A percentile compares a stretch with the other conserved stretches of the same genome.
Conservation (phyloP, 2,329 filamentous ascomycete genomes). For the Aspergillus transmontanensis region DNA sequence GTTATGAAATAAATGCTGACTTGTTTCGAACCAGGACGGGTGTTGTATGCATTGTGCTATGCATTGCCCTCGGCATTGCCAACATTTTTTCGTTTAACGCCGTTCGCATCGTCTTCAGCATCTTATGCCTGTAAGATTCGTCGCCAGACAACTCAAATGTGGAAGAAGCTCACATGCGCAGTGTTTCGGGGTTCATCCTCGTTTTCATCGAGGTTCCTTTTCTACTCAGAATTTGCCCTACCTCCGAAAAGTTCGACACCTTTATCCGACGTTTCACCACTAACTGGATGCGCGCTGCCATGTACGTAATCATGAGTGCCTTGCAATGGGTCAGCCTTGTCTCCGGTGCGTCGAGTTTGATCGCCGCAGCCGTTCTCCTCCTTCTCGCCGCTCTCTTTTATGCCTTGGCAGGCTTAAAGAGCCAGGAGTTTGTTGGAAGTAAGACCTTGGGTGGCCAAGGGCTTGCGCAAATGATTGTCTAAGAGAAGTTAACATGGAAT, state of each 20-base stretch:
- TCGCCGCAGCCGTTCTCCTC: constrained; percentile 83
- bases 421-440: constrained; percentile 61
- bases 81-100: constrained; percentile 65
- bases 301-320: constrained; percentile 79
- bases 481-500: constrained; percentile 9
- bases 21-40: constrained; percentile 42
- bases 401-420: constrained; percentile 47
- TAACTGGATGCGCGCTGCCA: constrained; percentile 92
- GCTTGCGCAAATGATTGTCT: constrained; percentile 98
- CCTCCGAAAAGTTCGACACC: constrained; percentile 82
- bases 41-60: constrained; percentile 65
- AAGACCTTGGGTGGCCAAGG: constrained; percentile 95
- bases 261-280: constrained; percentile 91
- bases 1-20: constrained; percentile 4
- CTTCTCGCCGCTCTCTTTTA: constrained; percentile 80
- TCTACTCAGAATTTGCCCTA: constrained; percentile 95
- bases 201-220: constrained; percentile 90
- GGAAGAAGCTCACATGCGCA: constrained; percentile 53
- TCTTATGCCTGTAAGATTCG: constrained; percentile 57
- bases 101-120: constrained; percentile 63
- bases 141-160: constrained; percentile 9
- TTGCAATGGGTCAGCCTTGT: constrained; percentile 84
- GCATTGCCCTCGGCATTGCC: constrained; percentile 68
- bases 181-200: constrained; percentile 71
- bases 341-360: constrained; percentile 67